A percentile compares a stretch with the other conserved stretches of the same genome.
These are phyloP conservation scores for Abortiporus biennis DNA, from an alignment of 1,284 basidiomycete species.

Conservation along the genomic window DNA sequence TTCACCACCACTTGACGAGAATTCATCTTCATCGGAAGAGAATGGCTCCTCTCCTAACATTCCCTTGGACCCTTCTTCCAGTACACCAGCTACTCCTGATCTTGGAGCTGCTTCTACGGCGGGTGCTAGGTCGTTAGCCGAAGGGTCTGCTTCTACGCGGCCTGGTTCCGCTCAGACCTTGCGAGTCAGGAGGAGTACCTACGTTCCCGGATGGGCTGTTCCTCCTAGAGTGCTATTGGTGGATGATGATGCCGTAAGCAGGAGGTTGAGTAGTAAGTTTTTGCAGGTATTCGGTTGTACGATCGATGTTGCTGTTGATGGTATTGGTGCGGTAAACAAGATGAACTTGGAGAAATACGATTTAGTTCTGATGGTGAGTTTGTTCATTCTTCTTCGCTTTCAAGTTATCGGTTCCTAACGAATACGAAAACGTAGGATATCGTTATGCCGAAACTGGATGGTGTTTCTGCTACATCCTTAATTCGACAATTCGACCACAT, in stretches of 20 bases:
- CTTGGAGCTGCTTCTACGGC: slow-evolving; percentile 5
- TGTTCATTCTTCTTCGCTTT: slow-evolving; percentile 6
- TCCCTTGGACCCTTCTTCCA: slow-evolving; percentile 15
- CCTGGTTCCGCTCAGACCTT: slow-evolving; percentile 32
- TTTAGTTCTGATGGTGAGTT: slow-evolving; percentile 84
- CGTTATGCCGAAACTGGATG: slow-evolving; percentile 91
- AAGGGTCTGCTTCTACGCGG: not conserved
- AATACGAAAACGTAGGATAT: slow-evolving; percentile 57
- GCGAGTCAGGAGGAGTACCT: slow-evolving; percentile 67
- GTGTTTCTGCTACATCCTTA: slow-evolving; percentile 85
- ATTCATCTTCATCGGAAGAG: no score
- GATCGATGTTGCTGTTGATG: slow-evolving; percentile 92
- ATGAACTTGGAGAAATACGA: slow-evolving; percentile 97
- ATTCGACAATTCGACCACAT: slow-evolving; percentile 92
- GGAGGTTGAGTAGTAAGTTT: slow-evolving; percentile 88
- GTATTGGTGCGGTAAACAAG: slow-evolving; percentile 90
- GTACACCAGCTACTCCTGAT: slow-evolving; percentile 10
- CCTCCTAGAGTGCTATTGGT: slow-evolving; percentile 86
- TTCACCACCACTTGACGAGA: no score
- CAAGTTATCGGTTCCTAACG: slow-evolving; percentile 8
- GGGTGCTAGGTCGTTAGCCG: no score
- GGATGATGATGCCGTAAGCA: slow-evolving; percentile 91
- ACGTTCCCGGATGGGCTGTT: slow-evolving; percentile 86
- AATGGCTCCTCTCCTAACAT: no score
- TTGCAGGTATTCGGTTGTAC: slow-evolving; percentile 93